Percentiles rank a stretch among this genome's conserved stretches.
Evolutionary conservation across 768 basidiomycete species (phyloP).

Genomic region (Kwoniella dejecticola): DNA sequence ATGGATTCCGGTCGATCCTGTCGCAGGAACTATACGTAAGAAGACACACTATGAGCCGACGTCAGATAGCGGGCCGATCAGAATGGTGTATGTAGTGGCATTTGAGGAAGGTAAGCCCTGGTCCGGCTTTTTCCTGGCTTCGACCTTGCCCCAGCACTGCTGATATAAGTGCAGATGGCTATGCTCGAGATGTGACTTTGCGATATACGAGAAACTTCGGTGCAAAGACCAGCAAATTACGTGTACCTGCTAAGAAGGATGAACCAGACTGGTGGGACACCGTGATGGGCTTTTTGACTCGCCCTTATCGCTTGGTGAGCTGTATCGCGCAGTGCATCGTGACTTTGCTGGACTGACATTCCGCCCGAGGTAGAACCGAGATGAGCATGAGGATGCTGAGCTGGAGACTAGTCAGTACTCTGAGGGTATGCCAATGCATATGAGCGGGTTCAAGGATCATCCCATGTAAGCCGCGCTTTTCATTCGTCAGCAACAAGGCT

Average conservation of each 20-base stretch:
- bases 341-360: too few species aligned
- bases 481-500: not conserved
- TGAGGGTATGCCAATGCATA: conserved; percentile 89
- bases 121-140: not conserved
- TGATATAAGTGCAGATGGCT: conserved; percentile 65
- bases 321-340: not conserved
- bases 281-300: conserved; percentile 64
- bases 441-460: conserved; percentile 93
- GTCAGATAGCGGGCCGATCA: conserved; percentile 65
- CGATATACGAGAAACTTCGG: conserved; percentile 81
- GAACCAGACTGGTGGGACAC: conserved; percentile 83
- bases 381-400: conserved; percentile 90
- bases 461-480: conserved; percentile 65
- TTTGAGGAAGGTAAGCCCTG: conserved; percentile 70
- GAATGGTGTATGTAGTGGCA: conserved; percentile 89
- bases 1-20: conserved; percentile 92
- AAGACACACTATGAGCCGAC: conserved; percentile 77
- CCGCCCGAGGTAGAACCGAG: conserved; percentile 69
- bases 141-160: not conserved
- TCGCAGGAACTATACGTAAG: conserved; percentile 76
- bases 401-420: conserved; percentile 71
- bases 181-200: conserved; percentile 84
- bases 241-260: conserved; percentile 59
- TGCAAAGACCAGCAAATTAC: conserved; percentile 62
- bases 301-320: conserved; percentile 81